Evolutionary conservation across 768 basidiomycete species (phyloP), one percentile per base, ranked within the genome.

Genomic region (Arthromyces matolae): DNA sequence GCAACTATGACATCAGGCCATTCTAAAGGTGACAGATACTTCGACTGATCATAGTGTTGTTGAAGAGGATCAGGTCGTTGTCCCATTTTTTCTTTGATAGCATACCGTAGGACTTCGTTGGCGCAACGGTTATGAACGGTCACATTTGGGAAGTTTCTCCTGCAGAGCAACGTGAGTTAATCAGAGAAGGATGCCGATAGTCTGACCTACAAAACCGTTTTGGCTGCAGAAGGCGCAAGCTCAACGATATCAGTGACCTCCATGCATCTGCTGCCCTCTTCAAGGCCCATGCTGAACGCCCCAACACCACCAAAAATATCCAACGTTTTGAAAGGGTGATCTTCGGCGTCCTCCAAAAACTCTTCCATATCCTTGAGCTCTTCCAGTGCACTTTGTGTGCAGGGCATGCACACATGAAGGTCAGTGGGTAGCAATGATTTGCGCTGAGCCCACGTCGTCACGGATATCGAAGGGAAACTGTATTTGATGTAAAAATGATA

Each of bases 201-300:
- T 14, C 1, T 24, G 24, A 61, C 77, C 43, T 56, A 86, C 89
- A 65, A 67, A 13, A 85, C 66, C 1, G 89, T 87, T 48, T 67
- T 65, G 0, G 84, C 83, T 7, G 90, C 86, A 60, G 84, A 86
- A 0, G 88, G 86, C n/a, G 78, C 71, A 18, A 88, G 81, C 54
- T 92, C 89, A 35, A 89, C 64, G 0, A 81, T 77, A 66, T 86
- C 80, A 0, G 80, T 81, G 4, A 86, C 57, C 50, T 78, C 72
- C 41, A 86, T 53, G 42, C 77, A 80, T 4, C 70, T 62, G 44
- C 76, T 80, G 2, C 74, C 69, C 31, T 77, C 67, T 13, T 75
- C 73, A 64, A 89, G 63, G 0, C 78, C 85, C 16, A 75, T 61
- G 42, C 77, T 77, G 58, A 90, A 85, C 3, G 84, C 80, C 5